Percentiles rank a stretch among this genome's conserved stretches.
Evolutionary conservation across 257 asterid genomes (phyloP).

Genomic region (Linaria vulgaris): DNA sequence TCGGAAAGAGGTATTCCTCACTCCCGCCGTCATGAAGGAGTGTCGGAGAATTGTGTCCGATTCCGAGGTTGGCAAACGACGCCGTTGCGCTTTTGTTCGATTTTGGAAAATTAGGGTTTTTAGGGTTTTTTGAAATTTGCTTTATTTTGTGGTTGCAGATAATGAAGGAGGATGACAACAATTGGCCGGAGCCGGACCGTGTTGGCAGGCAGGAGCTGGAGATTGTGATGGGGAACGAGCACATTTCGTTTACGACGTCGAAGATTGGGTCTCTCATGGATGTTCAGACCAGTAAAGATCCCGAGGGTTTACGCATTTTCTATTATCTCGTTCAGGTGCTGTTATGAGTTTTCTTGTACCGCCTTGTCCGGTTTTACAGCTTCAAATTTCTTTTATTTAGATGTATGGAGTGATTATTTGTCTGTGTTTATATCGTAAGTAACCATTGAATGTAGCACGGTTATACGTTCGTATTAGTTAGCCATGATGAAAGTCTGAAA

Average conservation of each 20-base stretch:
- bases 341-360: neutral
- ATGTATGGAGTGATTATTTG: neutral
- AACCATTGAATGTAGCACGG: neutral
- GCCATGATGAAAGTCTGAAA: constrained; percentile 3
- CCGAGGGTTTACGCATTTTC: constrained; percentile 87
- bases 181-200: constrained; percentile 99
- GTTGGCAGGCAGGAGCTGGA: constrained; percentile 99
- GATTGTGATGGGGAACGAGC: constrained; percentile 98
- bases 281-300: constrained; percentile 94
- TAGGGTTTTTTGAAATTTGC: neutral
- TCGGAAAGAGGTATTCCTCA: constrained; percentile 87
- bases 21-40: constrained; percentile 89
- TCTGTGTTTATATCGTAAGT: neutral
- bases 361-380: neutral
- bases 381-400: neutral
- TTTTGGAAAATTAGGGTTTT: constrained; percentile 30
- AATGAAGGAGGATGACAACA: constrained; percentile 97
- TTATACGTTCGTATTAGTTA: no score
- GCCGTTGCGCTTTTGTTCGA: neutral
- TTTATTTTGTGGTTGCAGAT: constrained; percentile 41
- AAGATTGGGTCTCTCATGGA: constrained; percentile 98
- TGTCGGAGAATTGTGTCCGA: constrained; percentile 92
- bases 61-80: constrained; percentile 64
- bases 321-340: constrained; percentile 97
- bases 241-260: constrained; percentile 91